phyloP scores from a whole-genome alignment of 2,329 filamentous ascomycete genomes.

The Blastomyces percursus region DNA sequence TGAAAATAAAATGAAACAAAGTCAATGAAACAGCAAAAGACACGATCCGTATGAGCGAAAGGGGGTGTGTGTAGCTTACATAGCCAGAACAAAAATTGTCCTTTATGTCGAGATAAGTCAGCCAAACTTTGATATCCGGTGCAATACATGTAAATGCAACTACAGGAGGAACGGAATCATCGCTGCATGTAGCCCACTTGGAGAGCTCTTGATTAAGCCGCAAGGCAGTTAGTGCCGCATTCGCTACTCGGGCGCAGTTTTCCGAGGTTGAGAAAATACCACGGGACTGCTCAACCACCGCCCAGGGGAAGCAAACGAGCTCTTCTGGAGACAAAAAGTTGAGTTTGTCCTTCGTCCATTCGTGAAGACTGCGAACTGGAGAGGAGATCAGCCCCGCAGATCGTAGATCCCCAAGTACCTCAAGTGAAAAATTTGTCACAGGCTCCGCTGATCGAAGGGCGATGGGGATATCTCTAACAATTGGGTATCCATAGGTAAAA shows the following conservation, averaged over 20 bases:
- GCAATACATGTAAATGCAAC: constrained; percentile 1
- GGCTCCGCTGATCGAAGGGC: neutral
- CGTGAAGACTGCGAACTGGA: neutral
- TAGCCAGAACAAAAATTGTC: too few relatives aligned
- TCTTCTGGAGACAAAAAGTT: neutral
- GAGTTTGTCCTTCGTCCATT: neutral
- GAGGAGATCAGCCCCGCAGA: neutral
- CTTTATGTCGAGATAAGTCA: neutral
- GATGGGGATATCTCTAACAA: neutral
- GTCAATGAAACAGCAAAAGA: neutral
- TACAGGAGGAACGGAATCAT: neutral
- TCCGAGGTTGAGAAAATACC: neutral
- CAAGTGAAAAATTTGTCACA: neutral
- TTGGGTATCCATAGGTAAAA: constrained; percentile 1
- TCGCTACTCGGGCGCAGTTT: neutral
- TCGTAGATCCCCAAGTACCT: neutral
- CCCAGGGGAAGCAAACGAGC: constrained; percentile 1
- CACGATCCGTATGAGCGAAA: neutral
- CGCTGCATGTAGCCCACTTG: neutral
- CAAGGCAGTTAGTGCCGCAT: neutral
- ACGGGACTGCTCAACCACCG: neutral
- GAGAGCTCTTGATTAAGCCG: neutral
- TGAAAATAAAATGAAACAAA: neutral
- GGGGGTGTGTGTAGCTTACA: neutral
- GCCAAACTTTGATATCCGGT: neutral